These are phyloP conservation scores for Penicillium sp. DNA, from an alignment of 2,329 filamentous ascomycete species.

Conservation along the genomic window DNA sequence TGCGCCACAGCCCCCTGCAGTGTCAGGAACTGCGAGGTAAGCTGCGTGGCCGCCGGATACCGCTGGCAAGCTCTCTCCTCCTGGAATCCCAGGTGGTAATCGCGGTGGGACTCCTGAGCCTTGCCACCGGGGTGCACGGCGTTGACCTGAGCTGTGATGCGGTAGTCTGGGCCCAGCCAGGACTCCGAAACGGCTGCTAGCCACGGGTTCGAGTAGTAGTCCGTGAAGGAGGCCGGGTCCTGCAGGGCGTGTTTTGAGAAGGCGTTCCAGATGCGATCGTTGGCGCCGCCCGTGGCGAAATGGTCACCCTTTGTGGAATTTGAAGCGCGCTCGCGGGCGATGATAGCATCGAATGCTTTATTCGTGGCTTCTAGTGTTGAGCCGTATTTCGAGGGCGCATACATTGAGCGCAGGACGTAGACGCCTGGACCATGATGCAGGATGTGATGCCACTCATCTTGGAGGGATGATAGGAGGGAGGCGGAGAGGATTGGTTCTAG, in stretches of 20 bases:
- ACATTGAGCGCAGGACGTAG: slow-evolving; percentile 58
- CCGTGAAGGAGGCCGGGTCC: slow-evolving; percentile 55
- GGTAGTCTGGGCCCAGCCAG: slow-evolving; percentile 63
- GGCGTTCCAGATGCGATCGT: slow-evolving; percentile 67
- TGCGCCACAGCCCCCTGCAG: slow-evolving; percentile 66
- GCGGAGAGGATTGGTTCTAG: slow-evolving; percentile 34
- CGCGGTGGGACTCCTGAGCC: slow-evolving; percentile 60
- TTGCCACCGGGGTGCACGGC: slow-evolving; percentile 61
- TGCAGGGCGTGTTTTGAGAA: slow-evolving; percentile 61
- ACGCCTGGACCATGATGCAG: slow-evolving; percentile 61
- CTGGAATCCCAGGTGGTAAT: slow-evolving; percentile 67
- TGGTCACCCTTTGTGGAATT: slow-evolving; percentile 56
- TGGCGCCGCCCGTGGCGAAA: slow-evolving; percentile 58
- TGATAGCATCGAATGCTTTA: slow-evolving; percentile 51
- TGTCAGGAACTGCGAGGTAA: slow-evolving; percentile 59
- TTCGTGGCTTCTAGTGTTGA: slow-evolving; percentile 51
- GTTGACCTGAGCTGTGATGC: slow-evolving; percentile 64
- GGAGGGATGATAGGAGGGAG: slow-evolving; percentile 43
- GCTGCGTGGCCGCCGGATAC: slow-evolving; percentile 57
- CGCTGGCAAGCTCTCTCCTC: slow-evolving; percentile 47
- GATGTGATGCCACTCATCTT: slow-evolving; percentile 63
- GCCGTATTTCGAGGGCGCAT: slow-evolving; percentile 37
- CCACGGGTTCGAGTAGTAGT: slow-evolving; percentile 64
- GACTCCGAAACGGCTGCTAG: slow-evolving; percentile 54
- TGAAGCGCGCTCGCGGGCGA: slow-evolving; percentile 46